A percentile compares a stretch with the other conserved stretches of the same genome.
phyloP scores from a whole-genome alignment of 352 stramenopile species.

The Pythium folliculosum region DNA sequence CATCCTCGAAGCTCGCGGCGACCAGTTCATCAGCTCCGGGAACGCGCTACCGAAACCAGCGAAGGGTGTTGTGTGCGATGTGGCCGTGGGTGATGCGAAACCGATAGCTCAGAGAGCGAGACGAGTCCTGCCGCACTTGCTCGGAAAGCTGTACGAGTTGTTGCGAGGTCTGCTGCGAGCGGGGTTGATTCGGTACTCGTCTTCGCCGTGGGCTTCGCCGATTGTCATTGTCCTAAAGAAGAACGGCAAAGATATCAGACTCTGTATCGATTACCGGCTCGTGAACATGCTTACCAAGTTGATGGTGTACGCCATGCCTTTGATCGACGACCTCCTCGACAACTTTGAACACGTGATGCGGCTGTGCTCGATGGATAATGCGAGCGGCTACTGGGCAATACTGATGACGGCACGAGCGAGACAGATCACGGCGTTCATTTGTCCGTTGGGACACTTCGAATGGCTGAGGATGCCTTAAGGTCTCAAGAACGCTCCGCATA shows the following conservation, averaged over 20 bases:
- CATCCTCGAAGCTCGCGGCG: conserved; percentile 11
- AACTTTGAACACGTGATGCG: background rate
- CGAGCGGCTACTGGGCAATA: no score
- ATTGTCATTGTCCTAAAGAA: conserved; percentile 25
- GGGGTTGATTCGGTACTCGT: conserved; percentile 14
- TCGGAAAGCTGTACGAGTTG: conserved; percentile 25
- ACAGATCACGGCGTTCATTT: conserved; percentile 24
- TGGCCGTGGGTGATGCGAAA: conserved; percentile 24
- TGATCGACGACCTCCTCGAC: conserved; percentile 5
- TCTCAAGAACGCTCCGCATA: conserved; percentile 18
- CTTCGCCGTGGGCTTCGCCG: conserved; percentile 14
- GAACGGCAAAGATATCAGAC: conserved; percentile 19
- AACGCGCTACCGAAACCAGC: conserved; percentile 26
- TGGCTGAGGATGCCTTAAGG: conserved; percentile 22
- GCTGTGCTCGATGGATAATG: no score
- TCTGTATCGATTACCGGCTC: conserved; percentile 17
- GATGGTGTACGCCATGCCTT: conserved; percentile 12
- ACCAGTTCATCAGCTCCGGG: conserved; percentile 26
- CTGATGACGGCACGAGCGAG: no score
- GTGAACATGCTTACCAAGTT: conserved; percentile 13
- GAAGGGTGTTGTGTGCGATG: conserved; percentile 16
- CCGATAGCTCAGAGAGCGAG: conserved; percentile 24
- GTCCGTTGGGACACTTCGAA: conserved; percentile 25
- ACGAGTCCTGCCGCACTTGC: conserved; percentile 15
- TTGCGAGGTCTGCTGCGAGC: conserved; percentile 27